Conservation (phyloP, 495 filamentous ascomycete species). For the Aspergillus conjunctus region DNA sequence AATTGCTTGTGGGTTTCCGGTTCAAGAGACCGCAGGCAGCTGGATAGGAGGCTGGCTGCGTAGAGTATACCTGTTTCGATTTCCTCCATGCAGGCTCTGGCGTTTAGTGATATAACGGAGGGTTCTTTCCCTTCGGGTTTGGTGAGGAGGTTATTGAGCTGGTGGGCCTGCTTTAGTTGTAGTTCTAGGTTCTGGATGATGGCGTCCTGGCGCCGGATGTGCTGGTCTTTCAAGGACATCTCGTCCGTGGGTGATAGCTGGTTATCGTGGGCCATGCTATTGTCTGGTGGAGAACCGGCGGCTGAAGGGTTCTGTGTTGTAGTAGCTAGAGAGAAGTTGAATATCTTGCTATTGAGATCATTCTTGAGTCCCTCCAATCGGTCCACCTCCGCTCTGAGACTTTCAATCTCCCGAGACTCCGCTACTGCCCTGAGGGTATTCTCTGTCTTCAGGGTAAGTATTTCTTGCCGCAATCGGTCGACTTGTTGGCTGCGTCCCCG, state of each 20-base stretch:
- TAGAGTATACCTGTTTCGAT: neutral
- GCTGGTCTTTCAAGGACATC: neutral
- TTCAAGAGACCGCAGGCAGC: neutral
- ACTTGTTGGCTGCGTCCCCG: neutral
- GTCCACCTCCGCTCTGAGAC: conserved; percentile 3
- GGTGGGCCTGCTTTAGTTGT: neutral
- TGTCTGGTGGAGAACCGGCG: too few species aligned
- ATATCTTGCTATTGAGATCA: neutral
- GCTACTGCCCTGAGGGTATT: conserved; percentile 2
- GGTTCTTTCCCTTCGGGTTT: neutral
- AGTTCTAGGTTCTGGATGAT: neutral
- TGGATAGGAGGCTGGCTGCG: neutral
- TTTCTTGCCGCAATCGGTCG: neutral
- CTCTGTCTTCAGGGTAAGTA: neutral
- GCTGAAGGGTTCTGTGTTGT: too few species aligned
- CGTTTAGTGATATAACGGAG: neutral
- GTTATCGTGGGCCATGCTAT: too few species aligned
- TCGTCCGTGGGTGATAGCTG: neutral
- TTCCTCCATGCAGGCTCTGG: neutral
- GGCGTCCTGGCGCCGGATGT: neutral
- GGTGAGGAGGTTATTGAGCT: neutral
- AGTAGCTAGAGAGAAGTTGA: neutral
- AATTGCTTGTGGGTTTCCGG: neutral
- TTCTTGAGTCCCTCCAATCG: conserved; percentile 2
- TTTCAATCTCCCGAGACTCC: conserved; percentile 3